These are phyloP conservation scores for Ottelia alismoides DNA, from an alignment of 106 monocot species.

Conservation along the genomic window DNA sequence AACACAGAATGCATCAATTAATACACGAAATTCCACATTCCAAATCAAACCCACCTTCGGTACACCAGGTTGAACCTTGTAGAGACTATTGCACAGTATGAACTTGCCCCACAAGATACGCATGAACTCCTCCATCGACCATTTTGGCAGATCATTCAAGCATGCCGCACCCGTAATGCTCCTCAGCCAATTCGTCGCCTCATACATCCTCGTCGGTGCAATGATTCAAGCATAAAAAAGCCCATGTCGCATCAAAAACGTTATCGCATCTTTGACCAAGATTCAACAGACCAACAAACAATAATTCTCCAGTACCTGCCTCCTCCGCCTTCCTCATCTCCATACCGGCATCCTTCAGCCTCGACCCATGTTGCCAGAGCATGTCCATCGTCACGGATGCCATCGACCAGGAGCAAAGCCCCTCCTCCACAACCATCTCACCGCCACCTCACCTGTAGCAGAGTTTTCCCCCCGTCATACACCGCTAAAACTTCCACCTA, in stretches of 20 bases:
- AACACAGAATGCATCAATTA: neutral
- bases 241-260: neutral
- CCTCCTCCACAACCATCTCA: no score
- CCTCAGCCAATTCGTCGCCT: slow-evolving; percentile 73
- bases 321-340: slow-evolving; percentile 55
- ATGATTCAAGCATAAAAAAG: neutral
- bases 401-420: slow-evolving; percentile 30
- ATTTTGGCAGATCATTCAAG: slow-evolving; percentile 65
- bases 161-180: slow-evolving; percentile 35
- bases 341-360: slow-evolving; percentile 38
- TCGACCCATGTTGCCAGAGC: slow-evolving; percentile 28
- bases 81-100: slow-evolving; percentile 86
- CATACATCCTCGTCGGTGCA: slow-evolving; percentile 59
- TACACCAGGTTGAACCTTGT: slow-evolving; percentile 67
- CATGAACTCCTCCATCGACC: slow-evolving; percentile 76
- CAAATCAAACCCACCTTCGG: slow-evolving; percentile 40
- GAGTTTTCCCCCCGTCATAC: no score
- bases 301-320: slow-evolving; percentile 27
- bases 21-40: neutral
- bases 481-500: no score
- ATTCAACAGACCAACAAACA: neutral
- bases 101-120: slow-evolving; percentile 57
- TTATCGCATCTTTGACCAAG: no score
- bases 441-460: no score
- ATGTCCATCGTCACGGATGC: slow-evolving; percentile 59